These are phyloP conservation scores for Discostella pseudostelligera DNA, from an alignment of 108 stramenopile species.

Conservation along the genomic window DNA sequence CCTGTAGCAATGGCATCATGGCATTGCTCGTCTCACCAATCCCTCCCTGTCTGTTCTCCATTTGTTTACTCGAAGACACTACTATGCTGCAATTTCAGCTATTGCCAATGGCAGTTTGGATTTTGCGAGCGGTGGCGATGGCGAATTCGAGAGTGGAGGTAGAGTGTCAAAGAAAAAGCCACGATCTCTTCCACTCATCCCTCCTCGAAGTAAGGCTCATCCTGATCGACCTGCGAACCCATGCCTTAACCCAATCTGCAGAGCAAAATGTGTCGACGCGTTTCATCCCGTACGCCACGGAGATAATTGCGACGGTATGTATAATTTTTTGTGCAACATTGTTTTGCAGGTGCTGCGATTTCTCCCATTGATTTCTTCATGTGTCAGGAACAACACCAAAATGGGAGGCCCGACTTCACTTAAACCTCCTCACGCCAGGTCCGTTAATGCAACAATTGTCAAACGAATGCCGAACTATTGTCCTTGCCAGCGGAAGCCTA, in stretches of 20 bases:
- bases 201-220: constrained; percentile 38
- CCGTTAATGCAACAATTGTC: constrained; percentile 52
- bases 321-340: neutral
- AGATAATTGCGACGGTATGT: constrained; percentile 51
- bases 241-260: constrained; percentile 43
- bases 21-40: too few species aligned
- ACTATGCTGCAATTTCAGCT: constrained; percentile 48
- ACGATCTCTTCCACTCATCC: constrained; percentile 45
- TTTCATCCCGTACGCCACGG: constrained; percentile 58
- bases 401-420: constrained; percentile 62
- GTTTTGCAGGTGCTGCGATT: neutral
- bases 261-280: constrained; percentile 22
- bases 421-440: constrained; percentile 66
- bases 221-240: constrained; percentile 40
- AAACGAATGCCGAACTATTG: constrained; percentile 51
- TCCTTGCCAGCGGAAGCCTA: constrained; percentile 74
- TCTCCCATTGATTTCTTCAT: neutral
- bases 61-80: constrained; percentile 45
- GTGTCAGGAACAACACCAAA: constrained; percentile 33
- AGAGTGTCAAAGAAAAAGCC: constrained; percentile 50
- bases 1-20: too few species aligned
- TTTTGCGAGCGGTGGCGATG: constrained; percentile 48
- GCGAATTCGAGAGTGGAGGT: constrained; percentile 22
- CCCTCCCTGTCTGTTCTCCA: too few species aligned
- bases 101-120: constrained; percentile 65